These are phyloP conservation scores for Aspergillus versicolor DNA, from an alignment of 2,329 filamentous ascomycete genomes.

Conservation along the genomic window DNA sequence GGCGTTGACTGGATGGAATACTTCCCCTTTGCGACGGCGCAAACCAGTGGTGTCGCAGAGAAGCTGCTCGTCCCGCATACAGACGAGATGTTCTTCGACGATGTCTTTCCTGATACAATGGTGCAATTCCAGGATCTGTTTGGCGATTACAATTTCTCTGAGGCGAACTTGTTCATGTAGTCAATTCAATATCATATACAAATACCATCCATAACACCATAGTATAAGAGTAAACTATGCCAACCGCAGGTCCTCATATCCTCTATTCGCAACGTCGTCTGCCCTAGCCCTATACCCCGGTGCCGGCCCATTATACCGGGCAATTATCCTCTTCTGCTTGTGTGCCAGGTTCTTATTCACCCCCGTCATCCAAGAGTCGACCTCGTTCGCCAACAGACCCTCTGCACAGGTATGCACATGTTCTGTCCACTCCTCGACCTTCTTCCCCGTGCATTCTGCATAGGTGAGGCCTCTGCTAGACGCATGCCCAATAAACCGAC, in stretches of 20 bases:
- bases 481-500: constrained; percentile 29
- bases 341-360: constrained; percentile 52
- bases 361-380: constrained; percentile 58
- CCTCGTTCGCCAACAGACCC: constrained; percentile 48
- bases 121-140: constrained; percentile 11
- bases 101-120: constrained; percentile 5
- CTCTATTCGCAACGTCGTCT: constrained; percentile 17
- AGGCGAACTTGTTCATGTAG: constrained; percentile 7
- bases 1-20: constrained; percentile 11
- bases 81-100: constrained; percentile 7
- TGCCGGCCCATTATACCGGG: constrained; percentile 49
- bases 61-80: constrained; percentile 8
- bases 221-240: neutral
- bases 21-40: constrained; percentile 10
- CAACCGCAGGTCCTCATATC: constrained; percentile 13
- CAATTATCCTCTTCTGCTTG: constrained; percentile 49
- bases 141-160: neutral
- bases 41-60: constrained; percentile 11
- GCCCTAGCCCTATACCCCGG: constrained; percentile 40
- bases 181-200: neutral
- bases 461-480: constrained; percentile 29
- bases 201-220: neutral
- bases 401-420: constrained; percentile 50
- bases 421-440: constrained; percentile 45
- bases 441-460: constrained; percentile 43